A percentile compares a stretch with the other conserved stretches of the same genome.
Conservation (phyloP, 1,284 basidiomycete species). For the Tylopilus sp. region DNA sequence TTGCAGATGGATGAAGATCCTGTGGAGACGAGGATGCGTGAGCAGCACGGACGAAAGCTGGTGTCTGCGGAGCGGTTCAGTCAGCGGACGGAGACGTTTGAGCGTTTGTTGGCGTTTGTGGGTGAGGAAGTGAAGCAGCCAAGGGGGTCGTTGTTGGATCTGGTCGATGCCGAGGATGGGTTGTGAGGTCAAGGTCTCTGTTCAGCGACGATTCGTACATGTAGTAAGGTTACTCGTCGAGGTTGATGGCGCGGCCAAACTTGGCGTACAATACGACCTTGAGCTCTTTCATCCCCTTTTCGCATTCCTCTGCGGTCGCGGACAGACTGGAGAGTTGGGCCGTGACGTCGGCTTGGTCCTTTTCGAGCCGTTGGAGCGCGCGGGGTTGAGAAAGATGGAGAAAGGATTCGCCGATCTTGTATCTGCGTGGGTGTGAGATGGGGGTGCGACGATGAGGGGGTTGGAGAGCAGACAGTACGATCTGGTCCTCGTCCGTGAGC, state of each 20-base stretch:
- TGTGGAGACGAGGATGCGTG: conserved; percentile 16
- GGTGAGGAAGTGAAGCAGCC: conserved; percentile 64
- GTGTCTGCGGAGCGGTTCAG: conserved; percentile 43
- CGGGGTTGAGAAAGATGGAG: conserved; percentile 70
- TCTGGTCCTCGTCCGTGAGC: conserved; percentile 80
- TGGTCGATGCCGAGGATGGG: conserved; percentile 40
- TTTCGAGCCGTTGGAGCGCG: conserved; percentile 74
- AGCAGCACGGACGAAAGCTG: conserved; percentile 7
- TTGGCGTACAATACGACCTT: conserved; percentile 89
- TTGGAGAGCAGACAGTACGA: conserved; percentile 56
- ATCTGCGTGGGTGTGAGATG: conserved; percentile 44
- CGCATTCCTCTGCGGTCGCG: conserved; percentile 64
- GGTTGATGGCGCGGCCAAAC: conserved; percentile 91
- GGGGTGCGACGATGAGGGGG: neutral
- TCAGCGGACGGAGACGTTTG: conserved; percentile 67
- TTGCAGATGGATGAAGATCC: conserved; percentile 41
- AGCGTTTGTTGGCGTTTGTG: conserved; percentile 60
- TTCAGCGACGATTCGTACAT: conserved; percentile 1
- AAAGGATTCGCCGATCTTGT: conserved; percentile 90
- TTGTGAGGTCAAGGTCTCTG: neutral
- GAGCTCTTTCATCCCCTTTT: conserved; percentile 83
- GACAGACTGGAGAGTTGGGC: conserved; percentile 56
- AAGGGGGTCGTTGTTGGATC: conserved; percentile 49
- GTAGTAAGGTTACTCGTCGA: conserved; percentile 55
- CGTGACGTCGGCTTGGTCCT: conserved; percentile 63